phyloP scores from a whole-genome alignment of 2,329 filamentous ascomycete species.

The Trichoderma oligosporum region DNA sequence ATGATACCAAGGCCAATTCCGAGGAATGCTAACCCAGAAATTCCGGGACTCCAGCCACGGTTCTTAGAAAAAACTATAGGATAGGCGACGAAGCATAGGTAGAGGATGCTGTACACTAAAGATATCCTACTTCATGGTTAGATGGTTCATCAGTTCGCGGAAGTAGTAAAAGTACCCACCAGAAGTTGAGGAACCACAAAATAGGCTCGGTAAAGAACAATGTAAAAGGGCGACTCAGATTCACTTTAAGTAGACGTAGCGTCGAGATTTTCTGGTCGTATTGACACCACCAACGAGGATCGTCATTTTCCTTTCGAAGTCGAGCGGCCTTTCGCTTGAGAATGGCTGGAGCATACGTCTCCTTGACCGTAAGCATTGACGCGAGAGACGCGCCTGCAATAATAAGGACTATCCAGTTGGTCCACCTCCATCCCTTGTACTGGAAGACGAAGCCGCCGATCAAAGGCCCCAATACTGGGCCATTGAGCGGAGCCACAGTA shows the following conservation, averaged over 20 bases:
- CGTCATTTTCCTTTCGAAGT: conserved; percentile 63
- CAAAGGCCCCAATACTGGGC: conserved; percentile 42
- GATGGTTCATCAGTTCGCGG: not conserved
- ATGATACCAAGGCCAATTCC: conserved; percentile 64
- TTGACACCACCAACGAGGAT: conserved; percentile 71
- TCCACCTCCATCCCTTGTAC: conserved; percentile 83
- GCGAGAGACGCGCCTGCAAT: conserved; percentile 59
- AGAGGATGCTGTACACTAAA: conserved; percentile 80
- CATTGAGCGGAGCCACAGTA: conserved; percentile 75
- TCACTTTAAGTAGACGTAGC: conserved; percentile 65
- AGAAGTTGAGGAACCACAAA: conserved; percentile 62
- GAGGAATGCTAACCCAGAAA: conserved; percentile 73
- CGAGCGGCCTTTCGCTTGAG: conserved; percentile 62
- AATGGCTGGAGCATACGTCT: conserved; percentile 73
- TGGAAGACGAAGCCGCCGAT: conserved; percentile 72
- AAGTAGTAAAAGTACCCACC: conserved; percentile 42
- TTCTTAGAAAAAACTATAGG: conserved; percentile 73
- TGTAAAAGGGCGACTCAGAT: conserved; percentile 71
- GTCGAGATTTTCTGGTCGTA: conserved; percentile 71
- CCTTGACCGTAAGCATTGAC: conserved; percentile 58
- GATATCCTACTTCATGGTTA: conserved; percentile 56
- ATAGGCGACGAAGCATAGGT: conserved; percentile 87
- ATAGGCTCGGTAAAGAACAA: conserved; percentile 82
- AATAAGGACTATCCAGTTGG: conserved; percentile 76
- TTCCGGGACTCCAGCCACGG: conserved; percentile 72